phyloP scores from a whole-genome alignment of 257 asterid genomes.

The Paulownia fortunei region DNA sequence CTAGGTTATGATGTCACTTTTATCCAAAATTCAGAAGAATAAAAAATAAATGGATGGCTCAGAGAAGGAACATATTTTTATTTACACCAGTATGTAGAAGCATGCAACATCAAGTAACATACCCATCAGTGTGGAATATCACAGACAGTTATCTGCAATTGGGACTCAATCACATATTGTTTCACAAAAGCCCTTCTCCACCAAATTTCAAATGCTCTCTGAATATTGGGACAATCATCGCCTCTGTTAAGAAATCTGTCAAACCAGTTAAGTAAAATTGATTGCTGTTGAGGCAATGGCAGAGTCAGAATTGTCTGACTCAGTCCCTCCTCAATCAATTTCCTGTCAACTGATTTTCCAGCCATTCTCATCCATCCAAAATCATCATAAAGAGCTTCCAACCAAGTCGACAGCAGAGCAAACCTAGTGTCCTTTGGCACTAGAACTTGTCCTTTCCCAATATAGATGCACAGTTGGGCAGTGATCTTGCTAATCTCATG shows the following conservation, averaged over 20 bases:
- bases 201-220: slow-evolving; percentile 90
- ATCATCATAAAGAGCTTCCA: slow-evolving; percentile 88
- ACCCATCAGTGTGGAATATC: slow-evolving; percentile 59
- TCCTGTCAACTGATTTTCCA: slow-evolving; percentile 74
- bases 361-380: slow-evolving; percentile 86
- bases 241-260: slow-evolving; percentile 83
- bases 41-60: slow-evolving; percentile 15
- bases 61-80: slow-evolving; percentile 23
- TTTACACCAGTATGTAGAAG: slow-evolving; percentile 21
- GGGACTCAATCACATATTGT: slow-evolving; percentile 58
- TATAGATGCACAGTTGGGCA: slow-evolving; percentile 80
- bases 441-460: slow-evolving; percentile 76
- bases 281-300: slow-evolving; percentile 76
- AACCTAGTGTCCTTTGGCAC: slow-evolving; percentile 72
- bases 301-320: slow-evolving; percentile 80
- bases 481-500: slow-evolving; percentile 91
- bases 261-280: slow-evolving; percentile 75
- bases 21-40: slow-evolving; percentile 14
- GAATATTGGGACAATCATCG: slow-evolving; percentile 92
- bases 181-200: slow-evolving; percentile 93
- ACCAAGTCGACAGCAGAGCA: slow-evolving; percentile 76
- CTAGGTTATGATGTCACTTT: background rate
- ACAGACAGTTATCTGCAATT: slow-evolving; percentile 66
- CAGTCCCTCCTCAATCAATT: slow-evolving; percentile 80
- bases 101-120: slow-evolving; percentile 22